Evolutionary conservation across 2,329 filamentous ascomycete species (phyloP).

Genomic region (Neofusicoccum umdonicola): DNA sequence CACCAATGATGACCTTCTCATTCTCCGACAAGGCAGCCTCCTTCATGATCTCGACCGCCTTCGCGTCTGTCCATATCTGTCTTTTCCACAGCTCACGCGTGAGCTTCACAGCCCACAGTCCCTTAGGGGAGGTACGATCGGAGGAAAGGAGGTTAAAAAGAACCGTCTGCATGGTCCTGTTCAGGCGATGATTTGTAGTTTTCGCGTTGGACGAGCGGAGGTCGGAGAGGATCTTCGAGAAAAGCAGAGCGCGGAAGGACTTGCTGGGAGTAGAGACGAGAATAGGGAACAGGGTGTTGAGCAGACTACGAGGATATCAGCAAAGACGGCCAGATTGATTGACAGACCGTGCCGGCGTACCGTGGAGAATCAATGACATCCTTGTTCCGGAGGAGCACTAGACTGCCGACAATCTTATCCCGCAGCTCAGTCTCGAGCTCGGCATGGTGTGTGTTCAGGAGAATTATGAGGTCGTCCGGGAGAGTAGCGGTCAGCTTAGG

Average conservation of each 20-base stretch:
- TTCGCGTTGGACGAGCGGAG: slow-evolving; percentile 85
- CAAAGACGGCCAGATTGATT: background rate
- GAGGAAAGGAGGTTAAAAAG: slow-evolving; percentile 88
- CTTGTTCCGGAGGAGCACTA: slow-evolving; percentile 85
- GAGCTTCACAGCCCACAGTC: slow-evolving; percentile 93
- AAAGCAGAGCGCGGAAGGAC: slow-evolving; percentile 75
- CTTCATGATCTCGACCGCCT: slow-evolving; percentile 97
- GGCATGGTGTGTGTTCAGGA: slow-evolving; percentile 79
- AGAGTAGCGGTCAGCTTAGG: slow-evolving; percentile 75
- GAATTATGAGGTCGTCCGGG: slow-evolving; percentile 74
- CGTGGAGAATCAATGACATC: slow-evolving; percentile 83
- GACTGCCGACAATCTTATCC: slow-evolving; percentile 89
- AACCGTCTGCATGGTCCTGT: slow-evolving; percentile 88
- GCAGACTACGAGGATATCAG: slow-evolving; percentile 46
- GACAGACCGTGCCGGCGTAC: slow-evolving; percentile 29
- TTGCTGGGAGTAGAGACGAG: slow-evolving; percentile 92
- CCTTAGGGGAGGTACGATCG: slow-evolving; percentile 80
- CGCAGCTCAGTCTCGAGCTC: slow-evolving; percentile 79
- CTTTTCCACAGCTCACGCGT: slow-evolving; percentile 95
- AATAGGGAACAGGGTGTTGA: slow-evolving; percentile 93
- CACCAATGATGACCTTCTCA: slow-evolving; percentile 85
- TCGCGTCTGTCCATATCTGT: slow-evolving; percentile 92
- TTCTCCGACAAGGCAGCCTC: slow-evolving; percentile 85
- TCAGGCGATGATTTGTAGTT: slow-evolving; percentile 85
- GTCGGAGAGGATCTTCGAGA: slow-evolving; percentile 89